phyloP scores from a whole-genome alignment of 805 yeast genomes.

The Groenewaldozyma tartarivorans region DNA sequence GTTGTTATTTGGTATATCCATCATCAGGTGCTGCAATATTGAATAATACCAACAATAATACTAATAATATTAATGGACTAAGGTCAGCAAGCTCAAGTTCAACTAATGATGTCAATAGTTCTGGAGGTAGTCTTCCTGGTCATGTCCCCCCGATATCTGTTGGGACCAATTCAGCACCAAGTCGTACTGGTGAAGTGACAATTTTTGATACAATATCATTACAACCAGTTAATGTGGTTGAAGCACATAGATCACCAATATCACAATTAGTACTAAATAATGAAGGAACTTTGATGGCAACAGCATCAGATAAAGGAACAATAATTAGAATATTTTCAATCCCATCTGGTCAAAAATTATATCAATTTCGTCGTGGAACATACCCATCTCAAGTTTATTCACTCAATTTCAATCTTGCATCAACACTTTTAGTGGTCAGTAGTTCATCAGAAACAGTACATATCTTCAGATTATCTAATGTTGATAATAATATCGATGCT shows the following conservation, averaged over 20 bases:
- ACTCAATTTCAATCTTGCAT: conserved; percentile 62
- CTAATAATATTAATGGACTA: too few relatives aligned
- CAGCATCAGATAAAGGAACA: conserved; percentile 87
- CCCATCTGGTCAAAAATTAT: conserved; percentile 41
- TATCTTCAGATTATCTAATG: conserved; percentile 58
- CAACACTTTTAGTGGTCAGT: conserved; percentile 66
- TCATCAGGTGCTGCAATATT: conserved; percentile 28
- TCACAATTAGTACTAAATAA: conserved; percentile 58
- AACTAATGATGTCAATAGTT: conserved; percentile 7
- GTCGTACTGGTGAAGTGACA: conserved; percentile 52
- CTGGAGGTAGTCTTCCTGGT: conserved; percentile 14
- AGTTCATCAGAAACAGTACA: conserved; percentile 91
- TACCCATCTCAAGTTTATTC: conserved; percentile 76
- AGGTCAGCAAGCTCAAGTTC: conserved; percentile 5
- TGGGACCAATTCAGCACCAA: conserved; percentile 16
- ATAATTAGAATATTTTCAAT: conserved; percentile 74
- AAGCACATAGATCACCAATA: conserved; percentile 76
- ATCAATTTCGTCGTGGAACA: conserved; percentile 76
- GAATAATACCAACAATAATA: conserved; percentile 8
- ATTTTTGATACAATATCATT: conserved; percentile 68
- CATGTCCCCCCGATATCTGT: conserved; percentile 8
- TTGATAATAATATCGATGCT: background rate
- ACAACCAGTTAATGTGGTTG: conserved; percentile 70
- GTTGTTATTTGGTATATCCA: conserved; percentile 47
- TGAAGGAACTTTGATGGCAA: conserved; percentile 75